Evolutionary conservation across 306 rosid genomes (phyloP), one percentile per base, ranked within the genome.

Genomic region (Betula pendula): DNA sequence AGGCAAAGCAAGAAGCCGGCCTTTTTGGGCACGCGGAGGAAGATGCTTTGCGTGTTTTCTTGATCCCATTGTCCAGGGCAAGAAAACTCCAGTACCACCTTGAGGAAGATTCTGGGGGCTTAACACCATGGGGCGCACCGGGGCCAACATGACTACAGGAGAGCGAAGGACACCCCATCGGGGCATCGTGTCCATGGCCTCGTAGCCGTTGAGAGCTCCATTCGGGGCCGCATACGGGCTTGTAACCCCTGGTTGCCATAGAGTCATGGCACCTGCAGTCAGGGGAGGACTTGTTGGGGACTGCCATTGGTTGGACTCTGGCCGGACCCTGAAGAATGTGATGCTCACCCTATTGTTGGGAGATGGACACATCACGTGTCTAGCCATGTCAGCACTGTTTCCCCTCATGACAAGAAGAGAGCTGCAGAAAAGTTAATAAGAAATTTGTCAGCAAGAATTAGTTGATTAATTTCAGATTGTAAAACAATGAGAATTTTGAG

Each of bases 321-420:
- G 93, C 71, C 91, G 84, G 75, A 91, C 91, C 73, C 91, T 83
- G 47, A 96, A 91, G 91, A 96, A 88, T 49, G 94, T 86, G 77
- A 96, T 84, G 92, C 91, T 91, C 22, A 83, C 88, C 90, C 99
- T 88, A 82, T 85, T 82, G 82, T 71, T 80, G 15, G 93, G 90
- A 56, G 94, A 91, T 22, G 97, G 96, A 76, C 97, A 93, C 91
- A 93, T 96, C 70, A 96, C 99, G n/a, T 96, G 99, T 72, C 98
- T 87, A 45, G 99, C 97, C 92, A 86, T 93, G 82, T 96, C 99
- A 59, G 93, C 91, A 74, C 99, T 93, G 89, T 96, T 91, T 74
- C 99, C 99, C 75, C 99, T 96, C 99, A 93, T 89, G 78, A 93
- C 98, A 22, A 96, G 19, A 71, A 96, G 91, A 50, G 97, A 91